Conservation (phyloP, 139 green algal species). For the Picochlorum sp. region DNA sequence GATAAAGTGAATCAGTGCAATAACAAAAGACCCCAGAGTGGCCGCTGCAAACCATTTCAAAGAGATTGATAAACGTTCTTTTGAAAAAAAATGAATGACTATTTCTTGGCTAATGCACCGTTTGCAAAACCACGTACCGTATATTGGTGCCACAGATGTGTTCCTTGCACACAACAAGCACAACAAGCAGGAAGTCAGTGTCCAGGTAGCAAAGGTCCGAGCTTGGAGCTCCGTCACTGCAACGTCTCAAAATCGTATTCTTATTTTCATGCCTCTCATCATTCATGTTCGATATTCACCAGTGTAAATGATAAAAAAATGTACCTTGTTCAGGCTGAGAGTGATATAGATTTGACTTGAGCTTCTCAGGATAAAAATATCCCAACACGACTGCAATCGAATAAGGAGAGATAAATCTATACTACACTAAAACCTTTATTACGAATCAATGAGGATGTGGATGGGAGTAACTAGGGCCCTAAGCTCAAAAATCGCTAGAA, state of each 20-base stretch:
- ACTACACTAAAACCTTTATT: not conserved
- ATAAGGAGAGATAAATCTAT: too few species aligned
- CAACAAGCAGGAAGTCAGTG: constrained; percentile 59
- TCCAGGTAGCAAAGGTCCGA: constrained; percentile 75
- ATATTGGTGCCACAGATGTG: constrained; percentile 51
- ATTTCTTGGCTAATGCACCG: not conserved
- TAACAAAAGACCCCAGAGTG: constrained; percentile 66
- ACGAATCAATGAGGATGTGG: not conserved
- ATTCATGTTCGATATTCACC: too few species aligned
- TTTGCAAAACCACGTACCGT: constrained; percentile 25
- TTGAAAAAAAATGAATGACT: not conserved
- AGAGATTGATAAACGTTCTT: not conserved
- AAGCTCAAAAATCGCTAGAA: too few species aligned
- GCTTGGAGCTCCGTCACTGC: constrained; percentile 68
- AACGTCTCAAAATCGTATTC: too few species aligned
- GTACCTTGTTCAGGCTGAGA: constrained; percentile 44
- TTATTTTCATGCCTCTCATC: too few species aligned
- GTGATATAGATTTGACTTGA: constrained; percentile 60
- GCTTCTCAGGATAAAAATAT: constrained; percentile 41
- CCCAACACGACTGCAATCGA: constrained; percentile 58
- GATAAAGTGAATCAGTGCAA: constrained; percentile 61
- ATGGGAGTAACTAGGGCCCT: too few species aligned
- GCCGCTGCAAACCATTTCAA: constrained; percentile 29
- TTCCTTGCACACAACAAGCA: constrained; percentile 71
- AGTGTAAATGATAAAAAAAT: too few species aligned